These are phyloP conservation scores for Septoria linicola DNA, from an alignment of 2,329 filamentous ascomycete genomes.

Conservation along the genomic window DNA sequence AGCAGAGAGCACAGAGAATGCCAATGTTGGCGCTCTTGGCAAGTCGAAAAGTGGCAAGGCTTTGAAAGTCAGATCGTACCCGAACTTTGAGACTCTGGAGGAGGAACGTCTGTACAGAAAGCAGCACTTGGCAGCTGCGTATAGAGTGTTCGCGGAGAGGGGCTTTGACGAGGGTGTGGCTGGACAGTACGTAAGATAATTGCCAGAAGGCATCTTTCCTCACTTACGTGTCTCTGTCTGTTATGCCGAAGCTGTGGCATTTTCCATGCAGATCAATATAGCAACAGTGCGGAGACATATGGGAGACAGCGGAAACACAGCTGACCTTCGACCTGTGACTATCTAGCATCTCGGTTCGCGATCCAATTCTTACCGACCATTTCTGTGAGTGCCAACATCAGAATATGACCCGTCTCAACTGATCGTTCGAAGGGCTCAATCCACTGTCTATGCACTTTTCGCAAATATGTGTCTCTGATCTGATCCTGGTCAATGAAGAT, in stretches of 20 bases:
- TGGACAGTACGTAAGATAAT: no score
- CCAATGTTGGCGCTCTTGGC: conserved; percentile 47
- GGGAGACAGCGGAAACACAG: no score
- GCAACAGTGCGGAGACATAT: no score
- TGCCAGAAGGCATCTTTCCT: no score
- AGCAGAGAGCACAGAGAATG: conserved; percentile 43
- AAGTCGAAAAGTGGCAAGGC: conserved; percentile 47
- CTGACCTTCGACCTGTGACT: no score
- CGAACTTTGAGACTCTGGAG: conserved; percentile 40
- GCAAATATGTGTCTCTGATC: conserved; percentile 44
- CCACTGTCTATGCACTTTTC: conserved; percentile 48
- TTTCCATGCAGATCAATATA: no score
- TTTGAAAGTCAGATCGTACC: conserved; percentile 49
- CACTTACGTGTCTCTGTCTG: no score
- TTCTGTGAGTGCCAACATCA: conserved; percentile 34
- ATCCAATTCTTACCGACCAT: conserved; percentile 39
- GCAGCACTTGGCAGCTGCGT: conserved; percentile 46
- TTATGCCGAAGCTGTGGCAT: no score
- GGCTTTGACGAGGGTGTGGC: conserved; percentile 42
- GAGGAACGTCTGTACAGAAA: conserved; percentile 43
- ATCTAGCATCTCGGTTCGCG: conserved; percentile 38
- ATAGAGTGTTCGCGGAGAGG: conserved; percentile 45
- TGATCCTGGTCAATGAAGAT: conserved; percentile 47
- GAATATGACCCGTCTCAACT: background rate
- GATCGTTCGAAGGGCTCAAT: conserved; percentile 36